These are phyloP conservation scores for Nematocida displodere DNA, from an alignment of 371 early-diverging fungal genomes.

Conservation along the genomic window DNA sequence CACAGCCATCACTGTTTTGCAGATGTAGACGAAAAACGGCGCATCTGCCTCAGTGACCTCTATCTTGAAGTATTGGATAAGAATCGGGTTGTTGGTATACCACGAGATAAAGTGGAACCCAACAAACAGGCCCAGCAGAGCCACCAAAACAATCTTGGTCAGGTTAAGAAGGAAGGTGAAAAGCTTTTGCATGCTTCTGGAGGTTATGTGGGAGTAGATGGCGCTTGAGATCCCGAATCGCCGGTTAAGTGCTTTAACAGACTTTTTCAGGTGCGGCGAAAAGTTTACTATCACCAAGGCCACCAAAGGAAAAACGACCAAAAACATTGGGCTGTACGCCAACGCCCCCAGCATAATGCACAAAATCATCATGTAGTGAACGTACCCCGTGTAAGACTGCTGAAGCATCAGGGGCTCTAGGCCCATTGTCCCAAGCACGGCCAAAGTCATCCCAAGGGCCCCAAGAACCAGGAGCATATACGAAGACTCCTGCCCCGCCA, in stretches of 20 bases:
- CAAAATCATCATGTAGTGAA: constrained; percentile 21
- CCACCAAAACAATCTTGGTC: constrained; percentile 19
- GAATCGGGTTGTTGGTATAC: neutral
- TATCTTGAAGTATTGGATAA: neutral
- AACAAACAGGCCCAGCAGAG: neutral
- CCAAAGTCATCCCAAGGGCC: neutral
- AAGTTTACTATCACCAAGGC: neutral
- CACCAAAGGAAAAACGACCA: constrained; percentile 16
- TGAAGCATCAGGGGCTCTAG: constrained; percentile 30
- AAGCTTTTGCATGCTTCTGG: neutral
- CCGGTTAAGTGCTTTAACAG: neutral
- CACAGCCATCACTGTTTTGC: neutral
- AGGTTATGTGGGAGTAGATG: neutral
- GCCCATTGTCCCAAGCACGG: constrained; percentile 15
- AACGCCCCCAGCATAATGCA: neutral
- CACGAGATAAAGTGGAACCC: constrained; percentile 6
- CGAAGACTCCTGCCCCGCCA: neutral
- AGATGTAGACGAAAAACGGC: constrained; percentile 1
- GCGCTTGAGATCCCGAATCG: neutral
- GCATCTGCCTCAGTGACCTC: neutral
- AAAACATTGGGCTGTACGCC: neutral
- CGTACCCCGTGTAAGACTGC: neutral
- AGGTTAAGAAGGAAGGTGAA: neutral
- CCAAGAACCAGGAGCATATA: neutral
- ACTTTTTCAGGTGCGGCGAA: neutral